A percentile compares a stretch with the other conserved stretches of the same genome.
Evolutionary conservation across 2,329 filamentous ascomycete species (phyloP).

Genomic region (Annulohypoxylon truncatum): DNA sequence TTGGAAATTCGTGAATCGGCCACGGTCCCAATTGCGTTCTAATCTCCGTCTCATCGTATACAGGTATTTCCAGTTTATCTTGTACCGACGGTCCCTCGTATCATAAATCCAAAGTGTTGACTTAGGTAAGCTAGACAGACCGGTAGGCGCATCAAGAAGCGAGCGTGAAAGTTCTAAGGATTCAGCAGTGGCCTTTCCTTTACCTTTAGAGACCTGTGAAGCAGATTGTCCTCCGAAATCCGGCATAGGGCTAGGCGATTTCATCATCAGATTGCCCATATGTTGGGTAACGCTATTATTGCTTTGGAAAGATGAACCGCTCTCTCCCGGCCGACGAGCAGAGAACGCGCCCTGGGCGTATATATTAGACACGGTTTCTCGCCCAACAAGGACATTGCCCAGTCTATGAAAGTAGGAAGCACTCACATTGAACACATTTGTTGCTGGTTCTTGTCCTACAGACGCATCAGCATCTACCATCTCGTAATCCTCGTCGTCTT

Average conservation of each 20-base stretch:
- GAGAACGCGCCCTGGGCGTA: conserved; percentile 46
- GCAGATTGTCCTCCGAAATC: conserved; percentile 44
- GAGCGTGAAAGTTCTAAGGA: conserved; percentile 23
- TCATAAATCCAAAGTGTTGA: conserved; percentile 66
- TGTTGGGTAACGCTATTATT: conserved; percentile 45
- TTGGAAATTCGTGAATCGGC: conserved; percentile 86
- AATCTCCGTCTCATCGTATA: conserved; percentile 88
- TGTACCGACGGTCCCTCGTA: conserved; percentile 61
- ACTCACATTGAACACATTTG: conserved; percentile 34
- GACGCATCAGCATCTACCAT: conserved; percentile 57
- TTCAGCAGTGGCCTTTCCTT: conserved; percentile 52
- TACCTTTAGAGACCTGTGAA: conserved; percentile 48
- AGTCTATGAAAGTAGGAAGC: not conserved
- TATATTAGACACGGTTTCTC: conserved; percentile 42
- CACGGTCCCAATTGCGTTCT: conserved; percentile 91
- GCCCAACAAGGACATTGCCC: conserved; percentile 39
- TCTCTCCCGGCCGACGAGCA: conserved; percentile 40
- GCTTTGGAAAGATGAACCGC: conserved; percentile 46
- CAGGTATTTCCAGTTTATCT: conserved; percentile 91
- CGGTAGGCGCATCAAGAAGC: conserved; percentile 19
- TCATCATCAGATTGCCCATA: conserved; percentile 51
- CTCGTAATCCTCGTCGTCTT: conserved; percentile 62
- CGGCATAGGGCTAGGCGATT: conserved; percentile 50
- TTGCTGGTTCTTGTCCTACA: conserved; percentile 42
- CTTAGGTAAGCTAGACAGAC: conserved; percentile 50